Base-by-base conservation (phyloP, 768 basidiomycete species). In the Hemileccinum rubropunctum region DNA sequence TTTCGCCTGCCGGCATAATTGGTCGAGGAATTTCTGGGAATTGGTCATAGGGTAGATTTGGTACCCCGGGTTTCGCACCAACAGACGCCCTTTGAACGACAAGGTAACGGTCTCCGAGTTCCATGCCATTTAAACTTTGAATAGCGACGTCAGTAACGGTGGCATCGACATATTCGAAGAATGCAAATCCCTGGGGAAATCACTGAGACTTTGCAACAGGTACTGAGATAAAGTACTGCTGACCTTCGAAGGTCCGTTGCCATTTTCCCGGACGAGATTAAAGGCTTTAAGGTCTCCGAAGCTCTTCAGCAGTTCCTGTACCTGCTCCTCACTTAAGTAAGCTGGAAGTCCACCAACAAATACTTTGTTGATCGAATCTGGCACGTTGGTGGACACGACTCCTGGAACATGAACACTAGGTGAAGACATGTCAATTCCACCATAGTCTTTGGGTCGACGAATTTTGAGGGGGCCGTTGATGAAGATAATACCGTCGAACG, bases 261-360 rank as follows among this genome's bases (percentile, higher is more conserved):
- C 86, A 56, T 89, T 91, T 69, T 99, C 97, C 53, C 97, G 86
- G 50, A 99, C 97, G 40, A 99, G 80, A 65, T 98, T 98, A 82
- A 99, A 99, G 9, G 93, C 92, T 68, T 91, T 93, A 43, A 99
- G 80, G 53, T 98, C 97, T 50, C 97, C 97, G 63, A 99, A 99
- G 64, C 86, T 92, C 76, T 93, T 98, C 56, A 99, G 77, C 28
- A 99, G 68, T 67, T 99, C 97, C 84, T 95, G 92, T 51, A 98
- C 97, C 71, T 98, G 95, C 64, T 97, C 97, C 70, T 99, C 97
- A 61, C 91, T 95, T 42, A 99, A 82, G 68, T 98, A 98, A 18
- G 89, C 80, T 14, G 97, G 97, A 49, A 99, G 74, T 46, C 95
- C 95, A 37, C 97, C 97, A 52, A 99, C 88, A 62, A 98, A 99